A percentile compares a stretch with the other conserved stretches of the same genome.
phyloP scores from a whole-genome alignment of 495 filamentous ascomycete genomes.

The Schizothecium vesticola region DNA sequence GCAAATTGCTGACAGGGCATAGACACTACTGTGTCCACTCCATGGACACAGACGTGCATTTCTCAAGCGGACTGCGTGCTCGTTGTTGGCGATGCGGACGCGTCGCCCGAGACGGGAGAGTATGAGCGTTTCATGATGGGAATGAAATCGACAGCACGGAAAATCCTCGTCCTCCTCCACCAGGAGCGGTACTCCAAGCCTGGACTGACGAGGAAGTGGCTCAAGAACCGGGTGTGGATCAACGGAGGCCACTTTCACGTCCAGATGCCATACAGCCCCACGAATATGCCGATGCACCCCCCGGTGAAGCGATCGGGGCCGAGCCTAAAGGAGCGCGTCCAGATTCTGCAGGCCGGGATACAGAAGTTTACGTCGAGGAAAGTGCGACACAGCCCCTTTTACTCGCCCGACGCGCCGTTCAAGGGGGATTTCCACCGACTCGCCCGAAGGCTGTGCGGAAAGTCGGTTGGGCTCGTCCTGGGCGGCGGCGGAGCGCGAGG shows the following conservation, averaged over 20 bases:
- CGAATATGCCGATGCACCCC: constrained; percentile 69
- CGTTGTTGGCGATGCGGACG: constrained; percentile 86
- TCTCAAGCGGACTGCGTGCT: constrained; percentile 93
- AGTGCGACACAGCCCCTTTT: constrained; percentile 79
- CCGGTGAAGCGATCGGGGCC: constrained; percentile 72
- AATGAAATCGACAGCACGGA: constrained; percentile 94
- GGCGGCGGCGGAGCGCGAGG: constrained; percentile 91
- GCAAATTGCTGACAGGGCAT: constrained; percentile 24
- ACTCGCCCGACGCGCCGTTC: constrained; percentile 84
- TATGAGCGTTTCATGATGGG: constrained; percentile 93
- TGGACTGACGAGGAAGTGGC: constrained; percentile 80
- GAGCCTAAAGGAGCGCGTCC: constrained; percentile 87
- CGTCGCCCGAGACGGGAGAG: constrained; percentile 83
- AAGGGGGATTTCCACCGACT: constrained; percentile 96
- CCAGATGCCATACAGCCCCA: constrained; percentile 87
- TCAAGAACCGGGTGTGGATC: constrained; percentile 93
- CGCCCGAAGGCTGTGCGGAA: constrained; percentile 84
- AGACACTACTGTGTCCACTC: constrained; percentile 89
- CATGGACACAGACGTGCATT: constrained; percentile 98
- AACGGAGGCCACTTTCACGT: constrained; percentile 98
- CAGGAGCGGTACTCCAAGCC: constrained; percentile 81
- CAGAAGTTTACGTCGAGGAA: constrained; percentile 92
- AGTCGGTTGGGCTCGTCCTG: constrained; percentile 88
- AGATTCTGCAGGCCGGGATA: constrained; percentile 92
- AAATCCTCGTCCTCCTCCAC: constrained; percentile 91